A percentile compares a stretch with the other conserved stretches of the same genome.
phyloP scores from a whole-genome alignment of 2,329 filamentous ascomycete species.

The Ophiostoma himal-ulmi region DNA sequence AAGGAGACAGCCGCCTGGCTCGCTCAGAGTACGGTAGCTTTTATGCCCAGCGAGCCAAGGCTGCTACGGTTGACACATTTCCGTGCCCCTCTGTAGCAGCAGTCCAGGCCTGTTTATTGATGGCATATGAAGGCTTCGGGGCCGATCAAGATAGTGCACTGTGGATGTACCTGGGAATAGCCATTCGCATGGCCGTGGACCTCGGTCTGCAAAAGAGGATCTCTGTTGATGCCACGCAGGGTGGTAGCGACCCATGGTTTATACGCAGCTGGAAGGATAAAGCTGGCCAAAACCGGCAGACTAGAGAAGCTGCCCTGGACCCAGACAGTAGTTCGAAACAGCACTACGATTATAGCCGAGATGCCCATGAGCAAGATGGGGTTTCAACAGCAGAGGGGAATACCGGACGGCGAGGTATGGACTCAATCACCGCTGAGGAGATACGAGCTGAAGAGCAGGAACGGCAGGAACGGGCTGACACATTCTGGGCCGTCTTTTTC shows the following conservation, averaged over 20 bases:
- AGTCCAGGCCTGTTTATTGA: slow-evolving; percentile 73
- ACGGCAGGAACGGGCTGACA: slow-evolving; percentile 75
- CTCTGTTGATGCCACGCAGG: slow-evolving; percentile 56
- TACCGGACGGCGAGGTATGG: neutral
- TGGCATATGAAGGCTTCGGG: slow-evolving; percentile 86
- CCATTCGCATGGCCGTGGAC: slow-evolving; percentile 62
- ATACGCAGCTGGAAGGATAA: neutral
- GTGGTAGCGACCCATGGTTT: slow-evolving; percentile 48
- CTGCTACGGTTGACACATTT: slow-evolving; percentile 76
- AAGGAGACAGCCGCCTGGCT: slow-evolving; percentile 22
- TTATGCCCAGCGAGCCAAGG: slow-evolving; percentile 76
- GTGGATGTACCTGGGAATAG: slow-evolving; percentile 89
- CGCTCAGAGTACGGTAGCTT: slow-evolving; percentile 66
- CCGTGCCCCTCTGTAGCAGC: slow-evolving; percentile 76
- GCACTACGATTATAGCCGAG: neutral
- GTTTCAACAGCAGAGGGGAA: neutral
- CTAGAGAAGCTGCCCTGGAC: neutral
- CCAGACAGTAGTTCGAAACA: slow-evolving; percentile 26
- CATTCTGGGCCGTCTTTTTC: slow-evolving; percentile 86
- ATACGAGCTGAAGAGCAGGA: slow-evolving; percentile 69
- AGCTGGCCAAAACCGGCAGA: neutral
- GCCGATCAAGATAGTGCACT: slow-evolving; percentile 81
- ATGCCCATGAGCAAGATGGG: neutral
- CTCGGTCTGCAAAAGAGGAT: slow-evolving; percentile 77
- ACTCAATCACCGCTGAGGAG: slow-evolving; percentile 40